Evolutionary conservation across 345 rosid species (phyloP), one percentile per base, ranked within the genome.

Genomic region (Euclidium syriacum): DNA sequence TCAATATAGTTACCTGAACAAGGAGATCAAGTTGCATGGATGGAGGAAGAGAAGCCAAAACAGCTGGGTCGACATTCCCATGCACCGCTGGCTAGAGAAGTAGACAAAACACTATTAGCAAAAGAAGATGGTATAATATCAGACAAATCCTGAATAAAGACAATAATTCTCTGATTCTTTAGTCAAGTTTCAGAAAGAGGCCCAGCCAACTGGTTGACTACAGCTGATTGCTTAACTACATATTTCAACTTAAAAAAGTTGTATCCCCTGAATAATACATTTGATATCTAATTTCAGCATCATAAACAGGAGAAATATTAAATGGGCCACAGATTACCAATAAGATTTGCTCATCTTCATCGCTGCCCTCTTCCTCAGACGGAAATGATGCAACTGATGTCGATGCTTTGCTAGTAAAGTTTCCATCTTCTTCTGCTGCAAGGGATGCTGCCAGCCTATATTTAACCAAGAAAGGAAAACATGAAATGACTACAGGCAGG

Each of bases 11-110:
- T 60, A 86, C 97, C 88, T 87, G 97, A 64, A 65, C 88, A 75
- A 90, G 85, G 65, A 90, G 97, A 79, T 90, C 91, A 36, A 90
- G 92, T 71, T 85, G 88, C 90, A 90, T 81, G 29, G 97, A 90
- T 63, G 94, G 85, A 61, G 97, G 97, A 77, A 90, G 78, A 65
- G 97, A 79, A 63, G 94, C 88, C 67, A 90, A 83, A 68, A 90
- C 85, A 73, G 81, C 85, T 46, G 87, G 89, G 80, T 90, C 97
- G 71, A 90, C 75, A 72, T 73, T 77, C 62, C 89, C 90, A 58
- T 68, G 73, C 74, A 81, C 65, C 62, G 18, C 73, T 61, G 92
- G 73, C 83, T 79, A 68, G 11, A 60, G 55, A 67, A 34, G 38
- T 36, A 60, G 58, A 70, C 26, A 55, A 55, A 39, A 32, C 34